These are phyloP conservation scores for Daldinia loculata DNA, from an alignment of 495 filamentous ascomycete species.

Conservation along the genomic window DNA sequence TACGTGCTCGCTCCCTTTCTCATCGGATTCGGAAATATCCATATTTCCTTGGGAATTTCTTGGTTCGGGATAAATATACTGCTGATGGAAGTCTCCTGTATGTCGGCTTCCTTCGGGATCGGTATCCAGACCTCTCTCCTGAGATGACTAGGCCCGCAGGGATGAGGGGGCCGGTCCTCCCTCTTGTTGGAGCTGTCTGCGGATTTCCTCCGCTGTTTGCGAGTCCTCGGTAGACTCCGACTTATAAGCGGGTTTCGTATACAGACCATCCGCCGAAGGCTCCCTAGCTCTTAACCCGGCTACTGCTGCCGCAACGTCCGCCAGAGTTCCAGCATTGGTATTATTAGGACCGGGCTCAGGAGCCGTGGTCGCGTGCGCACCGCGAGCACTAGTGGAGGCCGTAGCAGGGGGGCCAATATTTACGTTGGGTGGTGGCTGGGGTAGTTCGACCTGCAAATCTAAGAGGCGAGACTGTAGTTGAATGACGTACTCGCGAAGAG, in stretches of 20 bases:
- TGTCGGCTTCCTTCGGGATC: neutral
- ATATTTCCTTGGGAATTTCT: neutral
- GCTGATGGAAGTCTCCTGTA: neutral
- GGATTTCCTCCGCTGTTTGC: conserved; percentile 51
- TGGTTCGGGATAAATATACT: conserved; percentile 2
- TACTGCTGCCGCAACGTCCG: conserved; percentile 47
- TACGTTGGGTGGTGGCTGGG: conserved; percentile 73
- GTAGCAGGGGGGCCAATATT: conserved; percentile 58
- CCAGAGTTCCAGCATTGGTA: conserved; percentile 44
- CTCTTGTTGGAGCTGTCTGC: conserved; percentile 51
- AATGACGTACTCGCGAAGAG: conserved; percentile 89
- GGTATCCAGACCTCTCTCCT: conserved; percentile 1
- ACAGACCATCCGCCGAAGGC: conserved; percentile 36
- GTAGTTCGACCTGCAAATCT: conserved; percentile 82
- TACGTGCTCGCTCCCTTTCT: neutral
- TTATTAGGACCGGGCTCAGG: conserved; percentile 26
- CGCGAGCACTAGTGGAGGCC: conserved; percentile 52
- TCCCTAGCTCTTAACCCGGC: conserved; percentile 42
- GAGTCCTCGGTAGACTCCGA: conserved; percentile 46
- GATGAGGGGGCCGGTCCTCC: conserved; percentile 41
- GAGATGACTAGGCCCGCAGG: conserved; percentile 38
- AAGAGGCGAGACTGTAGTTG: conserved; percentile 88
- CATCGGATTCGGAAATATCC: neutral
- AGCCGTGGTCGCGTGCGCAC: conserved; percentile 37
- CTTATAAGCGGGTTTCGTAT: conserved; percentile 40